Evolutionary conservation across 1,139 yeast genomes (phyloP).

Genomic region (Yamadazyma siamensis): DNA sequence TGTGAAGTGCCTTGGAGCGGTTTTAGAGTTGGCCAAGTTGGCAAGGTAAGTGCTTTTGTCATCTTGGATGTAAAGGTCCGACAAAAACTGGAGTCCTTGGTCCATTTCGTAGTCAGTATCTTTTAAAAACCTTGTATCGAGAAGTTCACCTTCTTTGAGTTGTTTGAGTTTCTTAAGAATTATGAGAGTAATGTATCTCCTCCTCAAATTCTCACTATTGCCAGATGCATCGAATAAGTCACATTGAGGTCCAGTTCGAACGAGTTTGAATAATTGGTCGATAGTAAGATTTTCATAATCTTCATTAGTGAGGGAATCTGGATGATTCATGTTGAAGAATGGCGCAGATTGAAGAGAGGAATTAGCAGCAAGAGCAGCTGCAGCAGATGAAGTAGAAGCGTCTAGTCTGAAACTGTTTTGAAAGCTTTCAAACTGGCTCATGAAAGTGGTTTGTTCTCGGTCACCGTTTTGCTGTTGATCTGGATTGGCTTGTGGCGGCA

Average conservation of each 20-base stretch:
- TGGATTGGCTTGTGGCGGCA: not conserved
- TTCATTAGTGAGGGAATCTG: conserved; percentile 32
- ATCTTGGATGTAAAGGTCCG: conserved; percentile 41
- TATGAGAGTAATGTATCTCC: conserved; percentile 34
- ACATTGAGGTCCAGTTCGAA: conserved; percentile 14
- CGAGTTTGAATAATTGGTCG: conserved; percentile 37
- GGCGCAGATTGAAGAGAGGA: conserved; percentile 6
- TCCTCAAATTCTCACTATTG: conserved; percentile 22
- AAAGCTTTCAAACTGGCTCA: conserved; percentile 14
- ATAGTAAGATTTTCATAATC: conserved; percentile 38
- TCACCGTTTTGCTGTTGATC: not conserved
- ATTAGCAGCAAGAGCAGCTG: conserved; percentile 14
- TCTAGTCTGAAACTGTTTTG: conserved; percentile 13
- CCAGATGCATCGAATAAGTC: conserved; percentile 5
- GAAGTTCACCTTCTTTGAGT: conserved; percentile 34
- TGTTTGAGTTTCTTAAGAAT: conserved; percentile 37
- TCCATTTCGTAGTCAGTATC: conserved; percentile 45
- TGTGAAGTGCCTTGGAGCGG: conserved; percentile 62
- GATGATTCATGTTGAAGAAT: conserved; percentile 19
- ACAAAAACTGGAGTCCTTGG: conserved; percentile 38
- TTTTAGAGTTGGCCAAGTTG: conserved; percentile 24
- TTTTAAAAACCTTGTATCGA: conserved; percentile 30
- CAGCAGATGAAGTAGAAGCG: conserved; percentile 14
- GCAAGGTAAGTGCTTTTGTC: conserved; percentile 20
- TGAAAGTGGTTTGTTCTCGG: conserved; percentile 8